Evolutionary conservation across 108 stramenopile species (phyloP).

Genomic region (Stephanodiscus triporus): DNA sequence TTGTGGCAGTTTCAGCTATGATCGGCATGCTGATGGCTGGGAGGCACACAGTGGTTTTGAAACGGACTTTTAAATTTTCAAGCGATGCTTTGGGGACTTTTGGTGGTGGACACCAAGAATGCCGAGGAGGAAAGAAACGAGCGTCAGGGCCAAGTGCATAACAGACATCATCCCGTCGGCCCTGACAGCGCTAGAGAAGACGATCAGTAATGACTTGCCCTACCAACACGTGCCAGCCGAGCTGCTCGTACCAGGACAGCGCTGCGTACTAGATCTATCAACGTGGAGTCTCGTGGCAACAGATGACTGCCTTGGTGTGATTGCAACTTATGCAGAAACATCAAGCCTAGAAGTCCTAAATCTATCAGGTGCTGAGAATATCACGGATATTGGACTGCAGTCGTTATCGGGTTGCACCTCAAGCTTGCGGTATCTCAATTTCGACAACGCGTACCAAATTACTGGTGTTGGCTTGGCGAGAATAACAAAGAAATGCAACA

Average conservation of each 20-base stretch:
- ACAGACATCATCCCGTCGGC: too few relatives aligned
- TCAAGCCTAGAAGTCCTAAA: constrained; percentile 15
- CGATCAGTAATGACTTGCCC: too few relatives aligned
- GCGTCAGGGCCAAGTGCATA: too few relatives aligned
- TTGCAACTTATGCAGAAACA: constrained; percentile 2
- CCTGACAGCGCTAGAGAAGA: too few relatives aligned
- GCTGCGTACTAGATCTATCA: constrained; percentile 28
- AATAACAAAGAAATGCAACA: constrained; percentile 25
- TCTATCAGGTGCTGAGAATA: constrained; percentile 43
- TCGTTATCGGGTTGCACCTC: constrained; percentile 27
- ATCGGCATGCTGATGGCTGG: not conserved
- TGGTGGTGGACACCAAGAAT: too few relatives aligned
- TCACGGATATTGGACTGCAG: constrained; percentile 52
- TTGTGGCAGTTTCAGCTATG: not conserved
- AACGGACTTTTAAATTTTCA: too few relatives aligned
- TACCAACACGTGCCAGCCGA: too few relatives aligned
- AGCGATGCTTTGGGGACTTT: too few relatives aligned
- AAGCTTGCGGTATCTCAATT: constrained; percentile 20
- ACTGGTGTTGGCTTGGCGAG: constrained; percentile 30
- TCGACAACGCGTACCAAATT: constrained; percentile 42
- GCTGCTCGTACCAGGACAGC: constrained; percentile 12
- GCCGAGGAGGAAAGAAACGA: too few relatives aligned
- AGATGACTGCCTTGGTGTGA: constrained; percentile 21
- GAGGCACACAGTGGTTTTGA: too few relatives aligned
- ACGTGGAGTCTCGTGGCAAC: constrained; percentile 39